Evolutionary conservation across 176 grass and related monocot genomes (phyloP).

Genomic region (Rhynchospora tenuis): DNA sequence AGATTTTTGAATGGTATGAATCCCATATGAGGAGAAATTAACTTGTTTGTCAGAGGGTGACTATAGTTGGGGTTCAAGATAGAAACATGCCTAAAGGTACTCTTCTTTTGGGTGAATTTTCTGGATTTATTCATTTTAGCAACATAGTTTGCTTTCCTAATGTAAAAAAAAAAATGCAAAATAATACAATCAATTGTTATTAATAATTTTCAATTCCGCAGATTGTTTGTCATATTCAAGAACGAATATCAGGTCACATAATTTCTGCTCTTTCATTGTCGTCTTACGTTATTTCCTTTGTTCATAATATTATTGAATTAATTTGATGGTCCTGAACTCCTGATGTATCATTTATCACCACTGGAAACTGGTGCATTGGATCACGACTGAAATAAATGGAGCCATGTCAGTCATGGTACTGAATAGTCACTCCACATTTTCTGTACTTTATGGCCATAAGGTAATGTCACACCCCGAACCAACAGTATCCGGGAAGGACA

Average conservation of each 20-base stretch:
- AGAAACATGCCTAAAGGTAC: neutral
- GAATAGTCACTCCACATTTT: neutral
- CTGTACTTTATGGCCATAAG: neutral
- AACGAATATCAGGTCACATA: neutral
- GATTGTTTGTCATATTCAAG: neutral
- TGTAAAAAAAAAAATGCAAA: slow-evolving; percentile 5
- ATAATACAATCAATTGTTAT: neutral
- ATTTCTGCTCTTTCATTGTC: neutral
- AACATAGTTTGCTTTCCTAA: neutral
- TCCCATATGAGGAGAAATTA: slow-evolving; percentile 52
- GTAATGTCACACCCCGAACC: neutral
- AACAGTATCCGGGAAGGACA: too few species aligned
- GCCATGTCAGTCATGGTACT: neutral
- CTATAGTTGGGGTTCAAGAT: neutral
- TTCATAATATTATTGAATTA: neutral
- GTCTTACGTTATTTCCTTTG: neutral
- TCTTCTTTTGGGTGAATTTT: neutral
- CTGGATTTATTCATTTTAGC: neutral
- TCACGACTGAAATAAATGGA: neutral
- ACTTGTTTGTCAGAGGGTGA: neutral
- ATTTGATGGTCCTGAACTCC: neutral
- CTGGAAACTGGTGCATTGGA: neutral
- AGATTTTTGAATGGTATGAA: slow-evolving; percentile 82
- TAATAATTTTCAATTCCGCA: neutral
- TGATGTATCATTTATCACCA: neutral